Conservation (phyloP, 352 stramenopile species). For the Elongisporangium prolatum region DNA sequence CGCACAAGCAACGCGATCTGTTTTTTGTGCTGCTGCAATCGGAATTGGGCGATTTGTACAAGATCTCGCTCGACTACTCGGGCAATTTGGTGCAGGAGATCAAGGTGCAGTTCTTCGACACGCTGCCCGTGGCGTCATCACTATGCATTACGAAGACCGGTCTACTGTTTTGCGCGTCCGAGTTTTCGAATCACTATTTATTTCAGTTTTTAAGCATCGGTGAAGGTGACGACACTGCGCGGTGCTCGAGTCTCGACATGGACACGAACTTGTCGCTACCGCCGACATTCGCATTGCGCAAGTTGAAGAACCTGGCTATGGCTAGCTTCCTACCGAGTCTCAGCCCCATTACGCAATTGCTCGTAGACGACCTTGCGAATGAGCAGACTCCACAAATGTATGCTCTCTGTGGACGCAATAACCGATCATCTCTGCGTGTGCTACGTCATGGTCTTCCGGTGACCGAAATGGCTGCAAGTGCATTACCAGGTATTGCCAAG, state of each 20-base stretch:
- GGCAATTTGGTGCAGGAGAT: constrained; percentile 78
- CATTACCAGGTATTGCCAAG: constrained; percentile 93
- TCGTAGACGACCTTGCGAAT: constrained; percentile 93
- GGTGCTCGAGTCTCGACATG: constrained; percentile 67
- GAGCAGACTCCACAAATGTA: constrained; percentile 98
- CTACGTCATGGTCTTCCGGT: constrained; percentile 95
- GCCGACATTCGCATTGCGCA: constrained; percentile 71
- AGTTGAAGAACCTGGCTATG: constrained; percentile 87
- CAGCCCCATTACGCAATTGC: constrained; percentile 92
- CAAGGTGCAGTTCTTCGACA: constrained; percentile 96
- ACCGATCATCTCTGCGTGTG: constrained; percentile 92
- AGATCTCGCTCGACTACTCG: constrained; percentile 92
- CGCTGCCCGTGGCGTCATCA: constrained; percentile 89
- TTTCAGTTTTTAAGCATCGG: constrained; percentile 98
- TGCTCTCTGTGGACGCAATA: constrained; percentile 91
- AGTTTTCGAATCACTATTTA: constrained; percentile 98
- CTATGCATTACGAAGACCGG: constrained; percentile 98
- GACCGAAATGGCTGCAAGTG: constrained; percentile 95
- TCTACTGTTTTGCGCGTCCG: constrained; percentile 94
- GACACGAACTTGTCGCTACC: constrained; percentile 34
- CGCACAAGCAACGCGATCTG: constrained; percentile 93
- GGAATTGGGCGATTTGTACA: constrained; percentile 98
- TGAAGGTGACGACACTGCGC: constrained; percentile 84
- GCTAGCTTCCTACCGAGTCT: constrained; percentile 84
- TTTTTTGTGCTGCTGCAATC: constrained; percentile 98